A percentile compares a stretch with the other conserved stretches of the same genome.
Evolutionary conservation across 2,329 filamentous ascomycete genomes (phyloP).

Genomic region (Colletotrichum truncatum): DNA sequence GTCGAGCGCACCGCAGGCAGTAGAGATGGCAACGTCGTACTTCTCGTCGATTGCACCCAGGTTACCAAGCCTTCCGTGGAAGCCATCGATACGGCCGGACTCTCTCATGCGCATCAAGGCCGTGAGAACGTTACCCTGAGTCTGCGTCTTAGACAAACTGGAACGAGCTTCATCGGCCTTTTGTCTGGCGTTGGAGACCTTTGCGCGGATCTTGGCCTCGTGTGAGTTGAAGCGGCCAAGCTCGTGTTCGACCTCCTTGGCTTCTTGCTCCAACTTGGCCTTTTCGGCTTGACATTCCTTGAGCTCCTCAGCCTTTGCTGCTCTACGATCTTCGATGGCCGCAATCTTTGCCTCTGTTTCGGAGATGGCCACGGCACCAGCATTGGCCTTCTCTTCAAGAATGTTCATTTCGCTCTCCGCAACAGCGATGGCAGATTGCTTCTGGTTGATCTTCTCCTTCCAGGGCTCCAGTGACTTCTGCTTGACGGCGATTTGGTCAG

Average conservation of each 20-base stretch:
- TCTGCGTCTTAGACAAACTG: slow-evolving; percentile 89
- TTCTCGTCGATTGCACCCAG: slow-evolving; percentile 91
- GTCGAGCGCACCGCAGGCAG: slow-evolving; percentile 88
- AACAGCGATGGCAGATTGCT: slow-evolving; percentile 92
- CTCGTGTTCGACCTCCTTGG: slow-evolving; percentile 75
- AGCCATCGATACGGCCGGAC: slow-evolving; percentile 95
- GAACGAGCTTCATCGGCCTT: slow-evolving; percentile 96
- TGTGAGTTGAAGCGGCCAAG: slow-evolving; percentile 76
- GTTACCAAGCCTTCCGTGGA: slow-evolving; percentile 94
- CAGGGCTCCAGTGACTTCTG: slow-evolving; percentile 96
- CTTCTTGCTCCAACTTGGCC: slow-evolving; percentile 77
- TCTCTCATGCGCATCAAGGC: slow-evolving; percentile 95
- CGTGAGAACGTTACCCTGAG: slow-evolving; percentile 89
- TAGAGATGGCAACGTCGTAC: slow-evolving; percentile 98
- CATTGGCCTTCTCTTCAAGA: slow-evolving; percentile 86
- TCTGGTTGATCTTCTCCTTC: slow-evolving; percentile 97
- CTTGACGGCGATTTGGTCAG: slow-evolving; percentile 89
- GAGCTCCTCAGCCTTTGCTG: slow-evolving; percentile 77
- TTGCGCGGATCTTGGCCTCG: slow-evolving; percentile 83
- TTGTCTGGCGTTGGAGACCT: slow-evolving; percentile 88
- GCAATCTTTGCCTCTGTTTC: slow-evolving; percentile 85
- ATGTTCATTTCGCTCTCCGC: slow-evolving; percentile 95
- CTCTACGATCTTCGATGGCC: slow-evolving; percentile 75
- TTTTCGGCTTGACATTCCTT: slow-evolving; percentile 80
- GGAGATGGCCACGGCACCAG: slow-evolving; percentile 83